These are phyloP conservation scores for Lepidium africanum DNA, from an alignment of 345 rosid genomes.

Conservation along the genomic window DNA sequence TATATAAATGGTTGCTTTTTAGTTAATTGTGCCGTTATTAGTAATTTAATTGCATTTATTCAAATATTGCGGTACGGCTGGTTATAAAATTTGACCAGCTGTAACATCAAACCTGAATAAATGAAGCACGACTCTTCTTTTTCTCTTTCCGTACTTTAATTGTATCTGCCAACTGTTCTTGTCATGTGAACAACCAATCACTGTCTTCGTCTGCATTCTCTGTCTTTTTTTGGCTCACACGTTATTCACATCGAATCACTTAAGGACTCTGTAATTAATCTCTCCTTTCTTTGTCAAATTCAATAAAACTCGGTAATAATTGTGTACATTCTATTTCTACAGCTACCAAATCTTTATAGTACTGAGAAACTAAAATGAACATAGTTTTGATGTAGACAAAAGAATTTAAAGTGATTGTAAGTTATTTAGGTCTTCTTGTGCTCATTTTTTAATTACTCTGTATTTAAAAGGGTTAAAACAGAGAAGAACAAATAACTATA, in stretches of 20 bases:
- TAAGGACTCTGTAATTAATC: not conserved
- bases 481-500: not conserved
- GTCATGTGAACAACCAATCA: conserved; percentile 23
- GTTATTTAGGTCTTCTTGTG: not conserved
- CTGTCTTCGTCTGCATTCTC: not conserved
- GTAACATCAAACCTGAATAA: conserved; percentile 14
- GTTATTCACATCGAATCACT: not conserved
- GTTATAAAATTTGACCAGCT: conserved; percentile 2
- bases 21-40: not conserved
- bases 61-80: not conserved
- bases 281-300: not conserved
- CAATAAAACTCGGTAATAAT: not conserved
- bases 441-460: not conserved
- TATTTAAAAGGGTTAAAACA: not conserved
- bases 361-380: not conserved
- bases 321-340: not conserved
- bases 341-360: not conserved
- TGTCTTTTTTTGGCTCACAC: not conserved
- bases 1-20: not conserved
- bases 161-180: conserved; percentile 12
- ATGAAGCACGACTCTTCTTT: conserved; percentile 20
- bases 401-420: not conserved
- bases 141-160: conserved; percentile 6
- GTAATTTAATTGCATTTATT: not conserved
- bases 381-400: not conserved